A percentile compares a stretch with the other conserved stretches of the same genome.
These are phyloP conservation scores for Alternaria ethzedia DNA, from an alignment of 2,329 filamentous ascomycete genomes.

Conservation along the genomic window DNA sequence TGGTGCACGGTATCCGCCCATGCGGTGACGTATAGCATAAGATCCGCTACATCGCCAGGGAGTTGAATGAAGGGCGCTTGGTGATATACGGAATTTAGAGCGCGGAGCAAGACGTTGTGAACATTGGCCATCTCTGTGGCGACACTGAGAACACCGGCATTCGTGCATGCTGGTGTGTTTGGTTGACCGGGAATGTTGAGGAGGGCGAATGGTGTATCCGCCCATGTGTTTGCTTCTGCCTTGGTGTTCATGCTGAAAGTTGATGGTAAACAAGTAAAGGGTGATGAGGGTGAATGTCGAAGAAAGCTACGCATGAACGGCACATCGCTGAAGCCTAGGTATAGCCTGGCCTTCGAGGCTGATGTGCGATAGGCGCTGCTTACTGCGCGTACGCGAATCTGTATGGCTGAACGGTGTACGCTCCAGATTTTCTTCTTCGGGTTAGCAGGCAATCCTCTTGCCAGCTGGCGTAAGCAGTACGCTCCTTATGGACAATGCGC, in stretches of 20 bases:
- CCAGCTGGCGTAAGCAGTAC: conserved; percentile 4
- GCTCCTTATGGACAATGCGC: neutral
- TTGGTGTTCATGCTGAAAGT: neutral
- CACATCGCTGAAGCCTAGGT: neutral
- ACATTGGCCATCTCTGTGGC: conserved; percentile 44
- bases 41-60: conserved; percentile 28
- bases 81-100: conserved; percentile 46
- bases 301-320: neutral
- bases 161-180: conserved; percentile 21
- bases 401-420: neutral
- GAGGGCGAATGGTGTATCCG: conserved; percentile 19
- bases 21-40: conserved; percentile 38
- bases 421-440: neutral
- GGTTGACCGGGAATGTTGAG: conserved; percentile 19
- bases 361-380: neutral
- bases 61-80: conserved; percentile 35
- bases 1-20: conserved; percentile 47
- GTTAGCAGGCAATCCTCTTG: neutral
- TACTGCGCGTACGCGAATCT: neutral
- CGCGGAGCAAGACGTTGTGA: conserved; percentile 47
- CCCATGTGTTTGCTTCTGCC: conserved; percentile 4
- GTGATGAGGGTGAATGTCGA: neutral
- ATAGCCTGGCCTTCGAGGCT: neutral
- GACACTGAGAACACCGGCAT: conserved; percentile 40
- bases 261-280: neutral